Evolutionary conservation across 2,329 filamentous ascomycete genomes (phyloP), one percentile per base, ranked within the genome.

Genomic region (Zarea fungicola): DNA sequence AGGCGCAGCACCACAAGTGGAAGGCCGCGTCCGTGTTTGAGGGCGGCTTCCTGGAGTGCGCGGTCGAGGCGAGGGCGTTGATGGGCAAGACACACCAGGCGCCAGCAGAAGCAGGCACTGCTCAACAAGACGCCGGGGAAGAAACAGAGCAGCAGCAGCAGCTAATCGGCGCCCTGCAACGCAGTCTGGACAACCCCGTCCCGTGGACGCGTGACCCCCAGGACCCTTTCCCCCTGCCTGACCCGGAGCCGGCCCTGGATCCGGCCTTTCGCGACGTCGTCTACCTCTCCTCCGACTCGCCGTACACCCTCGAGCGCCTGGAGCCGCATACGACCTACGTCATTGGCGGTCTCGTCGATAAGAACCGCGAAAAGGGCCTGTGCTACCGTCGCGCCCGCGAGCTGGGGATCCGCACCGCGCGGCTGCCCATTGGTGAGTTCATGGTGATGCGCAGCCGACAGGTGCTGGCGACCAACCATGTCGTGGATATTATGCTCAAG

Each of bases 311-410:
- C 25, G 84, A 85, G 6, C 80, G 87, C 36, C 78, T 99, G 36
- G 89, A 91, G 64, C 89, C 91, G 1, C 85, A 93, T 68, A 90
- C 85, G 52, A 92, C 83, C 51, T 99, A 99, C 66, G 85, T 99
- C 54, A 86, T 99, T 49, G 93, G 93, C 29, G 93, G 92, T 0
- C 75, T 99, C 29, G 93, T 99, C 22, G 93, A 99, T 71, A 91
- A 91, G 70, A 99, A 99, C 67, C 81, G 93, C 37, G 85, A 99
- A 68, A 99, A 99, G 72, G 90, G 89, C 1, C 76, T 99, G 31
- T 99, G 93, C 68, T 90, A 96, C 74, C 85, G 84, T 58, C 78
- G 86, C 14, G 93, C 93, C 0, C 74, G 79, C 46, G 81, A 85
- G 48, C 77, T 77, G 53, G 87, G 87, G 1, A 81, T 99, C 58